Evolutionary conservation across 371 early-diverging fungal species (phyloP).

Genomic region (Zopfochytrium polystomum): DNA sequence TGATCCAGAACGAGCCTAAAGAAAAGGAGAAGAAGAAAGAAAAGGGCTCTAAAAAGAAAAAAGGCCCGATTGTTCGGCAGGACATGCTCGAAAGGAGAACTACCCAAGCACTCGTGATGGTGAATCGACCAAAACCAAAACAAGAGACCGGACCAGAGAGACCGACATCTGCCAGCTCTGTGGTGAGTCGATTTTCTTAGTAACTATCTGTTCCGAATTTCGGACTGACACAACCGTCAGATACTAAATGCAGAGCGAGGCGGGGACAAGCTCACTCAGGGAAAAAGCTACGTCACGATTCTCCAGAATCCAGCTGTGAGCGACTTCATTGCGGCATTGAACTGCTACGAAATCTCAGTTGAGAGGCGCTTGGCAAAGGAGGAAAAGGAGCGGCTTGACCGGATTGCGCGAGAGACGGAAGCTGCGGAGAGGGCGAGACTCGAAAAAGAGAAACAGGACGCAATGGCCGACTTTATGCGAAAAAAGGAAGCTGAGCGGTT

Average conservation of each 20-base stretch:
- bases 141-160: constrained; percentile 1
- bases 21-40: neutral
- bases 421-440: constrained; percentile 23
- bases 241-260: neutral
- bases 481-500: constrained; percentile 35
- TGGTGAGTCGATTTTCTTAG: neutral
- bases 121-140: neutral
- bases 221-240: neutral
- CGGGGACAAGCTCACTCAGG: constrained; percentile 3
- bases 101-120: too few relatives aligned
- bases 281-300: constrained; percentile 19
- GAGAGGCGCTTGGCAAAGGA: constrained; percentile 24
- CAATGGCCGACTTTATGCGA: constrained; percentile 22
- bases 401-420: constrained; percentile 22
- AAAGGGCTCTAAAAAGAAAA: neutral
- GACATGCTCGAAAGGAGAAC: constrained; percentile 1
- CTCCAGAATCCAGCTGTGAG: constrained; percentile 37
- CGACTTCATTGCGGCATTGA: constrained; percentile 39
- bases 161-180: neutral
- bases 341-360: constrained; percentile 27
- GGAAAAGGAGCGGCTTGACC: constrained; percentile 33
- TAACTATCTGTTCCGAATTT: neutral
- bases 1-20: neutral
- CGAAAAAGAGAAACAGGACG: constrained; percentile 29
- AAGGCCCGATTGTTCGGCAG: neutral